Evolutionary conservation across 2,329 filamentous ascomycete species (phyloP).

Genomic region (Pseudogymnoascus sp.): DNA sequence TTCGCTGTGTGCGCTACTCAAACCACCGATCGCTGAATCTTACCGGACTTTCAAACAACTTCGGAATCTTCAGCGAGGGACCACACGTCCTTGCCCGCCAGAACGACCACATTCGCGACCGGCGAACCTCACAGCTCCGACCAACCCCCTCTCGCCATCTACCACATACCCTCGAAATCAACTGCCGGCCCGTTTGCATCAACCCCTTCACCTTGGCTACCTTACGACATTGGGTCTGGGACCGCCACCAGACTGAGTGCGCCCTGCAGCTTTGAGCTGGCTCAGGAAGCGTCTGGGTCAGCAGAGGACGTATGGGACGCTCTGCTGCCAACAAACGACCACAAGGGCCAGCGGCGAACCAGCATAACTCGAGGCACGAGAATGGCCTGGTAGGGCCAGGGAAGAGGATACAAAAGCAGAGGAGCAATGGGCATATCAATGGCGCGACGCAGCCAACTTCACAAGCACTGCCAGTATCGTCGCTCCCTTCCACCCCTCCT

Average conservation of each 20-base stretch:
- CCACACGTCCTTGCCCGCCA: background rate
- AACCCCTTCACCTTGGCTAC: background rate
- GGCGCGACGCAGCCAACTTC: constrained; percentile 35
- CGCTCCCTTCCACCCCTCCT: constrained; percentile 32
- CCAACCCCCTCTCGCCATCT: background rate
- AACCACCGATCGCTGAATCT: background rate
- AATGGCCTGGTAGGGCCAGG: constrained; percentile 76
- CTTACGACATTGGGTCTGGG: constrained; percentile 8
- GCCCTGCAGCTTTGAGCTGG: constrained; percentile 21
- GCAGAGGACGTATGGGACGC: constrained; percentile 30
- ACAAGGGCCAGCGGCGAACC: constrained; percentile 44
- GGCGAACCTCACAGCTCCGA: background rate
- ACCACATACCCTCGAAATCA: background rate
- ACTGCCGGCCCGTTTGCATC: background rate
- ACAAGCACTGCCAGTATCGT: constrained; percentile 32
- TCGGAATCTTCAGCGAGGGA: background rate
- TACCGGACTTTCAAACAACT: constrained; percentile 3
- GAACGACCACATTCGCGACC: background rate
- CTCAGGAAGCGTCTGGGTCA: constrained; percentile 30
- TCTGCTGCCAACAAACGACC: constrained; percentile 28
- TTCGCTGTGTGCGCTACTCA: constrained; percentile 8
- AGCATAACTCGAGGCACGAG: constrained; percentile 72
- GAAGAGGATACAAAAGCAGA: constrained; percentile 50
- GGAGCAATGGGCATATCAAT: constrained; percentile 47
- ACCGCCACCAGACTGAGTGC: constrained; percentile 4